phyloP scores from a whole-genome alignment of 805 yeast species.

The Candida methanosorbosa region DNA sequence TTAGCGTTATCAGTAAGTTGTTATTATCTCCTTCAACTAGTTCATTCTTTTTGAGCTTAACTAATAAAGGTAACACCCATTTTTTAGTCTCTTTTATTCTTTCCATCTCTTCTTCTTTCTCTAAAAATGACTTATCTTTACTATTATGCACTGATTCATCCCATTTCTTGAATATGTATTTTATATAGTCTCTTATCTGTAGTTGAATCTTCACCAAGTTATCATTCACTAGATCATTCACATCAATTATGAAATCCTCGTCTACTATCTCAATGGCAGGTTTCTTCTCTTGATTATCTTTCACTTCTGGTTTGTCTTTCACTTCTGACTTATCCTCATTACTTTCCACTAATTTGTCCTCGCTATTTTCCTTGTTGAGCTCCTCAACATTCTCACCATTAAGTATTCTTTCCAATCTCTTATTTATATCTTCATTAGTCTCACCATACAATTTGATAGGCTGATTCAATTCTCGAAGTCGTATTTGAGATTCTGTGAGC shows the following conservation, averaged over 20 bases:
- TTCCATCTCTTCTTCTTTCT: constrained; percentile 15
- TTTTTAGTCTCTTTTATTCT: constrained; percentile 38
- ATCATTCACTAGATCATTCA: constrained; percentile 27
- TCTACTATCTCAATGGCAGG: constrained; percentile 5
- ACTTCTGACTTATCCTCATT: constrained; percentile 1
- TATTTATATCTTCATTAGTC: constrained; percentile 8
- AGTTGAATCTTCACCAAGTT: constrained; percentile 22
- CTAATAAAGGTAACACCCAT: constrained; percentile 43
- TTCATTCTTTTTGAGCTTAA: constrained; percentile 37
- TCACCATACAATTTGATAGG: constrained; percentile 13
- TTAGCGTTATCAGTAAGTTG: constrained; percentile 38
- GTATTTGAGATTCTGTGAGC: constrained; percentile 4
- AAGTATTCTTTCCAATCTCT: constrained; percentile 7
- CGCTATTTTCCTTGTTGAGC: constrained; percentile 14
- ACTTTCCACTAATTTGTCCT: constrained; percentile 22
- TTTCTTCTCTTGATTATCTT: not conserved
- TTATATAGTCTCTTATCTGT: constrained; percentile 41
- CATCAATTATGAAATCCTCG: constrained; percentile 6
- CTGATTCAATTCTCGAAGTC: constrained; percentile 5
- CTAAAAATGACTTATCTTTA: constrained; percentile 9
- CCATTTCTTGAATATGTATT: constrained; percentile 33
- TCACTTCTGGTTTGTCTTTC: not conserved
- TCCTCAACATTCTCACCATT: too few relatives aligned
- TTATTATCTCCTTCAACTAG: too few relatives aligned
- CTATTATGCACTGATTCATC: constrained; percentile 10